Base-by-base conservation (phyloP, 805 yeast species). In the Candida glaebosa region DNA sequence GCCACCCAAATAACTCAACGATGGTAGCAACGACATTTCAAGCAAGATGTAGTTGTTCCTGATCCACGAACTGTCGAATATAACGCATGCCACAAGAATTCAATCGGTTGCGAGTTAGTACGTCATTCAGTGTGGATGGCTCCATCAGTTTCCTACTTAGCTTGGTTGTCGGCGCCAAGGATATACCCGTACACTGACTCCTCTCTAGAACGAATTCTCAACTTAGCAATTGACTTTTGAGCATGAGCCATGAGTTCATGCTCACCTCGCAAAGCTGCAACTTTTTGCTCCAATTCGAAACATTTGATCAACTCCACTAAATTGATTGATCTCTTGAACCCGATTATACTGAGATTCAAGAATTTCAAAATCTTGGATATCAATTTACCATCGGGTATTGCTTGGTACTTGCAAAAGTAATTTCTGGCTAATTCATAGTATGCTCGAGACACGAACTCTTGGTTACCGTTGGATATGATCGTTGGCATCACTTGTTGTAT, bases 401-500 rank as follows among this genome's bases (percentile, higher is more conserved):
- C 12, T 22, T 42, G n/a, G 18, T 42, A 39, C 3, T 25, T 34
- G 18, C 22, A 28, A 30, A 30, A 42, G 14, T 24, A 36, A 14
- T 39, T 36, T 30, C 41, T 48, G 2, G 70, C 54, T 34, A 64
- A 50, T 43, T 67, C 68, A 41, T 51, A 63, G 42, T 61, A 63
- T n/a, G 58, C 52, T 12, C 39, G 36, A 0, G 80, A 71, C 3
- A 60, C 61, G 26, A 70, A 37, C 37, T 65, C 71, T 2, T 63
- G 42, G 41, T 69, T 66, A 5, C 66, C 68, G 0, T 70, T 54
- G 38, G 71, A 67, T 5, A 73, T 51, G 5, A 76, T 61, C 17
- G 53, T 58, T 1, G 84, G 76, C 65, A 80, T 65, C 0, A 66
- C 53, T 5, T 64, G 60, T 22, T 56, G 49, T 1, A 79, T 47